Evolutionary conservation across 306 rosid genomes (phyloP).

Genomic region (Crotalaria pallida): DNA sequence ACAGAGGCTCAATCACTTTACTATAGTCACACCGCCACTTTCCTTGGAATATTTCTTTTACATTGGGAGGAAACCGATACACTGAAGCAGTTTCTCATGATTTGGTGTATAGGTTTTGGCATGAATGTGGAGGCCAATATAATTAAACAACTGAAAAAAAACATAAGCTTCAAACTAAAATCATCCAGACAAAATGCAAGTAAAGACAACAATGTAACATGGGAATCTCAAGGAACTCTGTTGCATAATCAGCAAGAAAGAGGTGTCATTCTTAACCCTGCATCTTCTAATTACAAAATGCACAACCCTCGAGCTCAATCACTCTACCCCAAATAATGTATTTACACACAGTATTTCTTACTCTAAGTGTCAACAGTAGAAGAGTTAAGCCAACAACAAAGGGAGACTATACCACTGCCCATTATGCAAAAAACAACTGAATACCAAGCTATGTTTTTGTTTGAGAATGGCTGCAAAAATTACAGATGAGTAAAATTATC

Average conservation of each 20-base stretch:
- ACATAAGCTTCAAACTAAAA: not conserved
- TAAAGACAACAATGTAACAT: conserved; percentile 17
- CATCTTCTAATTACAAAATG: conserved; percentile 16
- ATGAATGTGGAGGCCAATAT: not conserved
- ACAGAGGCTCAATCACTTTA: conserved; percentile 15
- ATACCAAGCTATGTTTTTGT: not conserved
- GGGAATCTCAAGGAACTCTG: not conserved
- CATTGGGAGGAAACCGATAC: not conserved
- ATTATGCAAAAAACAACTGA: not conserved
- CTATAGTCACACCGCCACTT: not conserved
- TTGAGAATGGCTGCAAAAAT: not conserved
- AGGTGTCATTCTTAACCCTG: not conserved
- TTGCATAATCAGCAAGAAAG: conserved; percentile 1
- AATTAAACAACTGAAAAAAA: not conserved
- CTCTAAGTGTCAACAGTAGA: not conserved
- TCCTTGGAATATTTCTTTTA: conserved; percentile 5
- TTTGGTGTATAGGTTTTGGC: not conserved
- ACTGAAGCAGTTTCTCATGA: not conserved
- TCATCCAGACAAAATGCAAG: not conserved
- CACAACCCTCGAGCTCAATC: not conserved
- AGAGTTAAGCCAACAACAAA: not conserved
- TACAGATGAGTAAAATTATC: not conserved
- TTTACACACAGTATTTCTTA: not conserved
- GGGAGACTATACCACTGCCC: not conserved
- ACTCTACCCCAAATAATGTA: not conserved